Evolutionary conservation across 2,329 filamentous ascomycete species (phyloP).

Genomic region (Arthrobotrys entomopaga): DNA sequence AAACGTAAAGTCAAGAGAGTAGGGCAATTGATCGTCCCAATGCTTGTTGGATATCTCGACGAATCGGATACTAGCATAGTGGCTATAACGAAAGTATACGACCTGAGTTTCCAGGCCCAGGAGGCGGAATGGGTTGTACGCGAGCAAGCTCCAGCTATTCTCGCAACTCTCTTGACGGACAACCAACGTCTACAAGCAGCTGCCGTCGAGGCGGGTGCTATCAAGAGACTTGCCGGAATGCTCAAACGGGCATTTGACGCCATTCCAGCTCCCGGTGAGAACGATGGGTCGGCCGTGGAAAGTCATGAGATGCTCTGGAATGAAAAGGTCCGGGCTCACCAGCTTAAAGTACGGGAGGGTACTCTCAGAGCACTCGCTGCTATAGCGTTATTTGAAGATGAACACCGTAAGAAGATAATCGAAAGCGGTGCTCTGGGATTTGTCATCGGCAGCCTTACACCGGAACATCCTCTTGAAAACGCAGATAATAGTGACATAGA

Average conservation of each 20-base stretch:
- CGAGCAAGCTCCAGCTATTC: slow-evolving; percentile 77
- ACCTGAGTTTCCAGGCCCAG: slow-evolving; percentile 62
- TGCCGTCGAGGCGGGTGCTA: slow-evolving; percentile 75
- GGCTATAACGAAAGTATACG: slow-evolving; percentile 62
- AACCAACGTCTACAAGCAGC: slow-evolving; percentile 82
- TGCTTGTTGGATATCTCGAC: slow-evolving; percentile 74
- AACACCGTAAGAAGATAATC: slow-evolving; percentile 82
- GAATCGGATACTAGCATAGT: slow-evolving; percentile 63
- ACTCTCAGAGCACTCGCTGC: slow-evolving; percentile 83
- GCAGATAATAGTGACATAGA: slow-evolving; percentile 16
- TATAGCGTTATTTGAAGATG: slow-evolving; percentile 81
- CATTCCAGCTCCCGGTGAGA: slow-evolving; percentile 26
- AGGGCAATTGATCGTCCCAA: slow-evolving; percentile 74
- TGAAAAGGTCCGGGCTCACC: slow-evolving; percentile 68
- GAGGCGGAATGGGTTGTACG: slow-evolving; percentile 67
- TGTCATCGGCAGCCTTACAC: slow-evolving; percentile 82
- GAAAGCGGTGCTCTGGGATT: slow-evolving; percentile 82
- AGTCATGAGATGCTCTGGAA: slow-evolving; percentile 69
- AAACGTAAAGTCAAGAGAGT: slow-evolving; percentile 73
- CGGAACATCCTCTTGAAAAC: slow-evolving; percentile 64
- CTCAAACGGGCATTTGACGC: slow-evolving; percentile 74
- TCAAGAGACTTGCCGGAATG: slow-evolving; percentile 72
- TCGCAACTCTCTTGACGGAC: slow-evolving; percentile 82
- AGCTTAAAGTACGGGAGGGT: slow-evolving; percentile 79
- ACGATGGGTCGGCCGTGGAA: slow-evolving; percentile 65